Evolutionary conservation across 2,329 filamentous ascomycete species (phyloP), one percentile per base, ranked within the genome.

Genomic region (Hypomyces rosellus): DNA sequence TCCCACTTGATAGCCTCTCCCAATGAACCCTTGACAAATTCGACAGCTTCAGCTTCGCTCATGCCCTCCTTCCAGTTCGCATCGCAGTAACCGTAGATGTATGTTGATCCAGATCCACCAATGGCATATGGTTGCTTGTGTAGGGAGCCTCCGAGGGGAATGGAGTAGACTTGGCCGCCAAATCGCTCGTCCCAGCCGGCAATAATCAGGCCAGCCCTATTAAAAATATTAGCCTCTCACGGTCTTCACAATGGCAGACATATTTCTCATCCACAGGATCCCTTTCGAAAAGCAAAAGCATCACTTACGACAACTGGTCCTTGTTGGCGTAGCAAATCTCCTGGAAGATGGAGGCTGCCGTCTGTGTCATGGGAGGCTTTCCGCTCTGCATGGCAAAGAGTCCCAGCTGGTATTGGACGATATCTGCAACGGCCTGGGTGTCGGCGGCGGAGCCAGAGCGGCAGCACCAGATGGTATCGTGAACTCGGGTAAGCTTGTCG

Each of bases 401-500:
- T 62, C 89, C 88, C 47, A 99, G 80, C 69, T 99, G 89, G 71
- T 97, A 96, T 67, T 95, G 89, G 39, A 99, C 93, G 63, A 99
- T 96, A 65, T 99, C 93, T 53, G 93, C 93, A 45, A 99, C 90
- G 45, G 93, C 93, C 73, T 99, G 93, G 53, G 93, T 99, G 67
- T 99, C 93, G 59, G 93, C 93, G 33, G 93, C 93, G 22, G 93
- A 99, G 46, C 93, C 93, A 54, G 93, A 97, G 65, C 93, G 86
- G 76, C 93, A 99, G 77, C 93, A 99, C 93, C 93, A 99, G 73
- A 99, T 97, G 53, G 92, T 97, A 72, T 99, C 93, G 74, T 95
- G 88, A 54, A 99, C 92, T 77, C 91, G 88, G 64, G 93, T 99
- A 68, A 99, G 84, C 79, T 99, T 99, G 80, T 99, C 93, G 57